Percentiles rank a stretch among this genome's conserved stretches.
phyloP scores from a whole-genome alignment of 192 early-diverging fungal species.

The Glomus cerebriforme region DNA sequence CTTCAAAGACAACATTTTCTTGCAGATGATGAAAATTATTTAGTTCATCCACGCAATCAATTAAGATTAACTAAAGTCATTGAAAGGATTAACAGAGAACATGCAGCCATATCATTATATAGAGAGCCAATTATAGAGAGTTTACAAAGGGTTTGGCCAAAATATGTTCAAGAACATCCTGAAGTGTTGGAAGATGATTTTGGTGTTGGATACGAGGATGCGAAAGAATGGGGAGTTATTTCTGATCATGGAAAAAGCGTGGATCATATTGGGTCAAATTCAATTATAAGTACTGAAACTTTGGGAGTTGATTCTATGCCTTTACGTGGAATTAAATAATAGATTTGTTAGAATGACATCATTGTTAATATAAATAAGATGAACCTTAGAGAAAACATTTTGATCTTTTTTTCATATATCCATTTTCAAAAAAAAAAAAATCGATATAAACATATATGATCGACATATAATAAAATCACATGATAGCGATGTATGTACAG shows the following conservation, averaged over 20 bases:
- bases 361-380: no score
- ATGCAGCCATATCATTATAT: slow-evolving; percentile 37
- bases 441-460: no score
- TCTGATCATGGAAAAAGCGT: not conserved
- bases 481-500: no score
- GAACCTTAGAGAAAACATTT: no score
- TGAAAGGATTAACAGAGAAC: slow-evolving; percentile 48
- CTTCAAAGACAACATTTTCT: slow-evolving; percentile 46
- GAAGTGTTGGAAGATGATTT: slow-evolving; percentile 33
- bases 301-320: not conserved
- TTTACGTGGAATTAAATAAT: not conserved
- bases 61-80: slow-evolving; percentile 44
- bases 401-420: no score
- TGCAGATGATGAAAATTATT: slow-evolving; percentile 44
- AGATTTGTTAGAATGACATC: not conserved
- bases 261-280: slow-evolving; percentile 2
- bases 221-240: slow-evolving; percentile 14
- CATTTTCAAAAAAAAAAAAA: no score
- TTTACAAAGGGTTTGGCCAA: slow-evolving; percentile 34
- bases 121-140: slow-evolving; percentile 46
- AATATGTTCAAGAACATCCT: slow-evolving; percentile 30
- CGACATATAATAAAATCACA: no score
- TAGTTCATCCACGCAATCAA: slow-evolving; percentile 47
- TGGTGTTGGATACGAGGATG: slow-evolving; percentile 24
- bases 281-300: not conserved